A percentile compares a stretch with the other conserved stretches of the same genome.
phyloP scores from a whole-genome alignment of 768 basidiomycete genomes.

The Candolleomyces eurysporus region DNA sequence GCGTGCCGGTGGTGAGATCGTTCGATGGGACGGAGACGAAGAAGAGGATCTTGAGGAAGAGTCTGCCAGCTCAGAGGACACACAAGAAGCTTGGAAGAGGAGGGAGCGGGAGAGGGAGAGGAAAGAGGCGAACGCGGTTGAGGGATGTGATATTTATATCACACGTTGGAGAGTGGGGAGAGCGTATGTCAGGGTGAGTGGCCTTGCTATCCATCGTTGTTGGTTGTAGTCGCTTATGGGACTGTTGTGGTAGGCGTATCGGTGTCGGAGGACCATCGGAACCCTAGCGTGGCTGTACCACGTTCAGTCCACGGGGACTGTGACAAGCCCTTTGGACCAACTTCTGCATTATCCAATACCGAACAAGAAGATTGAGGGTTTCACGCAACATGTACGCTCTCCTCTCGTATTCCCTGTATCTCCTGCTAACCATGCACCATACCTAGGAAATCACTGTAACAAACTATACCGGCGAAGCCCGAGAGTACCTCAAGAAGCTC shows the following conservation, averaged over 20 bases:
- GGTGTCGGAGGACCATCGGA: constrained; percentile 60
- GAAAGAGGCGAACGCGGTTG: constrained; percentile 40
- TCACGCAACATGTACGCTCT: constrained; percentile 55
- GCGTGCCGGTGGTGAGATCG: constrained; percentile 47
- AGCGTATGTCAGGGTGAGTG: constrained; percentile 66
- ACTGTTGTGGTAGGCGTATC: constrained; percentile 51
- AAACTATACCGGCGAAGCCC: constrained; percentile 82
- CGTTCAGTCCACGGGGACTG: constrained; percentile 59
- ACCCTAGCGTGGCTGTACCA: constrained; percentile 84
- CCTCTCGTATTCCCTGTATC: constrained; percentile 4
- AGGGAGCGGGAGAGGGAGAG: constrained; percentile 19
- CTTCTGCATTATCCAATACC: constrained; percentile 86
- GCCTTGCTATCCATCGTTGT: too few species aligned
- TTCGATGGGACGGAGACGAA: constrained; percentile 23
- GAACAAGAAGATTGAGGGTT: constrained; percentile 53
- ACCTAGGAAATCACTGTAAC: constrained; percentile 76
- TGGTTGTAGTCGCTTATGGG: background rate
- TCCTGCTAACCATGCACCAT: background rate
- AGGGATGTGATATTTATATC: constrained; percentile 70
- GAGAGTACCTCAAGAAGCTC: constrained; percentile 86
- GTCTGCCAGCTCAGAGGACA: background rate
- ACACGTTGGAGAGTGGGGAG: constrained; percentile 66
- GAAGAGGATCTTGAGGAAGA: constrained; percentile 11
- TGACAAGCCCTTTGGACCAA: constrained; percentile 67
- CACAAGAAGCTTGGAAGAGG: constrained; percentile 3